Percentiles rank a stretch among this genome's conserved stretches.
These are phyloP conservation scores for Stachybotrys chartarum DNA, from an alignment of 2,329 filamentous ascomycete genomes.

Conservation along the genomic window DNA sequence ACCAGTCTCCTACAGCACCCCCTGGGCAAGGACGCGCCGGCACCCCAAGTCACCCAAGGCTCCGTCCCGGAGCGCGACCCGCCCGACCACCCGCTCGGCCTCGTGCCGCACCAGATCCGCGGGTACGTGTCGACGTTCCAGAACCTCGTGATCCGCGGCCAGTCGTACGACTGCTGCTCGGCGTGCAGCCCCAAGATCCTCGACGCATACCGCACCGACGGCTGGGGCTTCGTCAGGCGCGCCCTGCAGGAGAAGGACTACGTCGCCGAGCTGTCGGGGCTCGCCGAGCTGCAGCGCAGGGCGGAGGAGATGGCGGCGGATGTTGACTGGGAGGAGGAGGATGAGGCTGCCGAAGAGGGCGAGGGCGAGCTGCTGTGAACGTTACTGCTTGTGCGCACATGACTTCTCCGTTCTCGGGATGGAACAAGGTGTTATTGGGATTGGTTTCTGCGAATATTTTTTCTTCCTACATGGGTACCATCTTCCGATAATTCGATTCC, in stretches of 20 bases:
- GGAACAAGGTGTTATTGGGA: not conserved
- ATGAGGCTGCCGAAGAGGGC: conserved; percentile 42
- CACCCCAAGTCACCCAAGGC: conserved; percentile 37
- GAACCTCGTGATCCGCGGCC: conserved; percentile 65
- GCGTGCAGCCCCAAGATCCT: conserved; percentile 69
- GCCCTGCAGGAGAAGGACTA: conserved; percentile 71
- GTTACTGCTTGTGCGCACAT: not conserved
- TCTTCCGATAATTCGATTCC: too few species aligned
- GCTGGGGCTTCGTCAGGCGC: conserved; percentile 71
- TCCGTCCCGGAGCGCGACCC: conserved; percentile 46
- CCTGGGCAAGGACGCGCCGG: conserved; percentile 53
- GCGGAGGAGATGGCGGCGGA: conserved; percentile 45
- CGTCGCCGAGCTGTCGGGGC: conserved; percentile 67
- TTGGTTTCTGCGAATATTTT: not conserved
- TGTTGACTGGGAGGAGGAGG: conserved; percentile 57
- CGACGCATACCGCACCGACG: conserved; percentile 56
- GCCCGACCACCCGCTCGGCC: conserved; percentile 53
- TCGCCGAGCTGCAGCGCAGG: conserved; percentile 62
- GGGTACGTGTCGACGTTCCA: conserved; percentile 70
- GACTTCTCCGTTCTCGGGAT: not conserved
- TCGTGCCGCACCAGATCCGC: conserved; percentile 74
- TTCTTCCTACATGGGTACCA: not conserved
- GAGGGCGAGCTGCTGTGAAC: conserved; percentile 45
- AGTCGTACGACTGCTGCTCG: conserved; percentile 74
- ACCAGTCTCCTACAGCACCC: conserved; percentile 86